Evolutionary conservation across 176 grass and related monocot genomes (phyloP), one percentile per base, ranked within the genome.

Genomic region (Bothriochloa decipiens): DNA sequence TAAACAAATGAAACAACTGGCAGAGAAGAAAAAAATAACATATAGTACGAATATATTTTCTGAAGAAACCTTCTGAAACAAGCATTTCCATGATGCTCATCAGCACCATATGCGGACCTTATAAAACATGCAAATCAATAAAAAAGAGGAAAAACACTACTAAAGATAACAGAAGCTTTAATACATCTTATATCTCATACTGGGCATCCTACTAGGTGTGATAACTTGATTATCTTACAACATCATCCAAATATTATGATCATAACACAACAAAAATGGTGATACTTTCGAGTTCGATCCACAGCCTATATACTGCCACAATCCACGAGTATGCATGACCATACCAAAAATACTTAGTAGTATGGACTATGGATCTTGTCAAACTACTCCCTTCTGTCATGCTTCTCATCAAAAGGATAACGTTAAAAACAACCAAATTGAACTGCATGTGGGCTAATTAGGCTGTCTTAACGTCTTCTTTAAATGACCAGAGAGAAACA

Each of bases 1-100:
- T 75, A 77, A 62, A 70, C 20, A 86, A 52, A 78, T 77, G 71
- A 77, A 82, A 49, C 22, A 77, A 65, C 16, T 49, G 23, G 25
- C 53, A 41, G 29, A 28, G 18, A 32, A 49, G 40, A 50, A 52
- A 37, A 52, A 29, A 49, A 49, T 16, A 80, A 72, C 29, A 32
- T 27, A 50, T 52, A 8, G 41, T 65, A 65, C 2, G 5, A 7
- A 83, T 83, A 58, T 67, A 4, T 32, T 70, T 80, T 81, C 71
- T 68, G 40, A 80, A 65, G 9, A 82, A 55, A 70, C 36, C 55
- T 29, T 79, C 79, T 40, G 37, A 79, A 82, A 82, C 14, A 46
- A 22, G 65, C 70, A 78, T 45, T 67, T 73, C 52, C 37, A 57
- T 61, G 27, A 20, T 15, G 69, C 26, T 35, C 76, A 49, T 81